Base-by-base conservation (phyloP, 768 basidiomycete species). In the Lactifluus pinguis region DNA sequence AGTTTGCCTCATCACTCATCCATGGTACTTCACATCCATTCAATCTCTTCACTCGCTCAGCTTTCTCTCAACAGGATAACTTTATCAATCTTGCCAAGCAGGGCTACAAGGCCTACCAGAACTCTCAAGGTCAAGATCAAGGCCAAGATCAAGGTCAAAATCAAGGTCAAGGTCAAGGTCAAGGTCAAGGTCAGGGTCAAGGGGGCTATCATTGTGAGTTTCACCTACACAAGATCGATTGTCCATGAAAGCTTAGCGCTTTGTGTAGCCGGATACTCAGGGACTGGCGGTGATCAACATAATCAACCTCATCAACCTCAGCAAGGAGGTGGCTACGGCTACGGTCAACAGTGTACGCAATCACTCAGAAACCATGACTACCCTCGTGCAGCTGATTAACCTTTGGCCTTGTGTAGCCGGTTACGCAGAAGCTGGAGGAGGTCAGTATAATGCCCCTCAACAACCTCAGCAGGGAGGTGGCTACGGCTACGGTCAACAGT, bases 71-170 rank as follows among this genome's bases (percentile, higher is more conserved):
- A 1, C 58, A 87, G 89, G 87, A 89, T 62, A 77, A 70, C 60
- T 79, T 91, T 67, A 78, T 88, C 41, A 82, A 81, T 60, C 71
- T 91, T 66, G 90, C 87, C 10, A 85, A 89, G 72, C 71, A 90
- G 72, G 82, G 83, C 63, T 71, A 79, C 66, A 71, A 80, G 42
- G 76, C 82, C 69, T 83, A 83, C 73, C 72, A 76, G 66, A 14
- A 38, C 1, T 54, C 58, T 11, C 65, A 66, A 19, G 32, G 47
- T 36, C 58, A 59, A 5, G 44, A n/a, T n/a, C n/a, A n/a, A 25
- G 25, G 25, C 25, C 25, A 25, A 25, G 25, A 2, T 25, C 25
- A 25, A 25, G 25, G 25, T 25, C 25, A 25, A 25, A 2, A 25
- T 25, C 25, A 25, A 25, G 25, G 25, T 25, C 25, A 25, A 25